Base-by-base conservation (phyloP, 305 asterid genomes). In the Solanum hybrid region DNA sequence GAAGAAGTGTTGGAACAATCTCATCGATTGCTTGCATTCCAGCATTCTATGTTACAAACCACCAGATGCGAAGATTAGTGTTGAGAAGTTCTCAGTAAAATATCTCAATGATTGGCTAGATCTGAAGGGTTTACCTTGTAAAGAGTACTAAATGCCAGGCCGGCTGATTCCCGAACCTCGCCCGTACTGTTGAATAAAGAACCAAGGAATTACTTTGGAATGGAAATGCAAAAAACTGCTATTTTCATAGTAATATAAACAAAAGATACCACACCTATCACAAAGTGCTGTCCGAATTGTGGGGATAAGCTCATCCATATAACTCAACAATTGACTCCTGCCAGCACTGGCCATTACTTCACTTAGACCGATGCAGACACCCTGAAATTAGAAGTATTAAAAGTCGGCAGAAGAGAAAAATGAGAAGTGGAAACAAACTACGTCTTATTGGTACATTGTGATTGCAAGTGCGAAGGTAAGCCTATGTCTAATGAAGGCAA, bases 21-120 rank as follows among this genome's bases (percentile, higher is more conserved):
- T 98, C 99, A 93, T 98, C 99, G 86, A 98, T 96, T 89, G 99
- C 99, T 95, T 96, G 99, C 96, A 98, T 64, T 81, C 99, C 99
- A 95, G 99, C 99, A 93, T 96, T 98, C 99, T 98, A 91, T 91
- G 87, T 76, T 86, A 88, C 89, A 77, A 90, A 66, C 73, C 87
- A 90, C 86, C 76, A 86, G 71, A 88, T 72, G 88, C 29, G 35
- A 64, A 86, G 72, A 26, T 85, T 69, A 66, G 22, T 77, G 32
- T 81, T 38, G 87, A 51, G 75, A 85, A 85, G 45, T 31, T 31
- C 42, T 19, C 31, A 35, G 40, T 85, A 56, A 85, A 89, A 91
- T 78, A 89, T 86, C 37, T 45, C 89, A 78, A 88, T 90, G 78
- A 86, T 91, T 90, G 72, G 87, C 26, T 29, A 72, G 38, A 27